A percentile compares a stretch with the other conserved stretches of the same genome.
Conservation (phyloP, 495 filamentous ascomycete species). For the Terfezia claveryi region DNA sequence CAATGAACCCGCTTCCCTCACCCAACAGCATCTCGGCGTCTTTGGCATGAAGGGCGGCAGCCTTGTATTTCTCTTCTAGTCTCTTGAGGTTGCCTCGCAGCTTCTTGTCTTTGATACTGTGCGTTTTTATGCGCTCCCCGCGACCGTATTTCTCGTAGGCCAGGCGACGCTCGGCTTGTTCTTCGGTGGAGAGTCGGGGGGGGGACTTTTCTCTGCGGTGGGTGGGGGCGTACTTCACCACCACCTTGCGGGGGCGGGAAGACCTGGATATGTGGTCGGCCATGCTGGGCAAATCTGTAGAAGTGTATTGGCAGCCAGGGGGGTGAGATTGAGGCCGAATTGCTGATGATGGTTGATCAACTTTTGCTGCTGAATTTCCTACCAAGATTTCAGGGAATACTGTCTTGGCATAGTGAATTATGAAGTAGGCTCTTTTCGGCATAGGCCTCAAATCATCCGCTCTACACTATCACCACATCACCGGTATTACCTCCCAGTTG, state of each 20-base stretch:
- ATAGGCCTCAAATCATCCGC: too few species aligned
- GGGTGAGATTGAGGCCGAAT: not conserved
- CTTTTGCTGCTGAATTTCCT: too few species aligned
- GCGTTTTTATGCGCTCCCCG: constrained; percentile 41
- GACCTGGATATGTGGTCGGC: too few species aligned
- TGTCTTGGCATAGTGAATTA: constrained; percentile 1
- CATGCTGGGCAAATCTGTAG: too few species aligned
- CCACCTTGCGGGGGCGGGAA: too few species aligned
- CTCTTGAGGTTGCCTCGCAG: constrained; percentile 53
- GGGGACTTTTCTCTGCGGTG: not conserved
- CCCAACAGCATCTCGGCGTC: constrained; percentile 91
- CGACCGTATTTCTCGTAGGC: constrained; percentile 67
- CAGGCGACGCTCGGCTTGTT: constrained; percentile 9
- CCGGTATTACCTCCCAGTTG: too few species aligned
- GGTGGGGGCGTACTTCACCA: not conserved
- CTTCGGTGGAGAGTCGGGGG: not conserved
- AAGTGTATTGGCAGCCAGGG: too few species aligned
- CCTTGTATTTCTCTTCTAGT: constrained; percentile 62
- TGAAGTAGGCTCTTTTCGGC: constrained; percentile 1
- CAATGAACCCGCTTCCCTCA: constrained; percentile 64
- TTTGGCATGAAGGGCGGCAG: constrained; percentile 57
- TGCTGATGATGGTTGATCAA: too few species aligned
- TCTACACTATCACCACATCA: too few species aligned
- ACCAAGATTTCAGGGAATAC: constrained; percentile 2
- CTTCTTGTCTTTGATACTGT: constrained; percentile 59